Base-by-base conservation (phyloP, 164 flowering plant species). In the Cinnamomum micranthum region DNA sequence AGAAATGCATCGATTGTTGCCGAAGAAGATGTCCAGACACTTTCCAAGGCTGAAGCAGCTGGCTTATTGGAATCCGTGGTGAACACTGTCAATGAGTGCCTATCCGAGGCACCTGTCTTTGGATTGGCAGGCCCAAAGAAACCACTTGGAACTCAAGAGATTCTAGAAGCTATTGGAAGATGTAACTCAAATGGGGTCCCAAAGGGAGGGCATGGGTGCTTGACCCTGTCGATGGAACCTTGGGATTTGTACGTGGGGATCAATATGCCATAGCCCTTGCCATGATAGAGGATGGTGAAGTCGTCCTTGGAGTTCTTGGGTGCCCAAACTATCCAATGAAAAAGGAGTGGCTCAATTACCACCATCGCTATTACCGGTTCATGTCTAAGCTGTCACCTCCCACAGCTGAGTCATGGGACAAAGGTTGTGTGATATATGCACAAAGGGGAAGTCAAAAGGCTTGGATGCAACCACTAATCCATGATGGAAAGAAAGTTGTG, bases 251-350 rank as follows among this genome's bases (percentile, higher is more conserved):
- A 3, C 89, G 92, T 47, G 98, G 98, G 47, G 94, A 94, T 77
- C 98, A 92, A 71, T 94, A 94, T 81, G 98, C 98, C 9, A 81
- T 94, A 24, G 96, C 95, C 65, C 80, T 94, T 65, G 92, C 97
- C 70, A 69, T 94, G 82, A 86, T 94, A 52, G 97, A 92, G 58
- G 88, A 92, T 52, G 98, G 98, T 58, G 86, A 90, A 82, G 90
- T 91, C 28, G 87, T 88, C 12, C 82, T 94, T 83, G 97, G 98
- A 77, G 98, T 94, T 80, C 89, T 94, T 25, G 98, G 96, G 31
- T 94, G 98, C 83, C 98, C 98, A 20, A 94, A 92, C 72, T 91
- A 91, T 78, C 97, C 98, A 50, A 79, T 89, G 87, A 88, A 85
- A 59, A 93, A 88, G 73, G 95, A 91, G 68, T 88, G 93, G 88